phyloP scores from a whole-genome alignment of 2,329 filamentous ascomycete genomes.

The Cladosporium sp. region DNA sequence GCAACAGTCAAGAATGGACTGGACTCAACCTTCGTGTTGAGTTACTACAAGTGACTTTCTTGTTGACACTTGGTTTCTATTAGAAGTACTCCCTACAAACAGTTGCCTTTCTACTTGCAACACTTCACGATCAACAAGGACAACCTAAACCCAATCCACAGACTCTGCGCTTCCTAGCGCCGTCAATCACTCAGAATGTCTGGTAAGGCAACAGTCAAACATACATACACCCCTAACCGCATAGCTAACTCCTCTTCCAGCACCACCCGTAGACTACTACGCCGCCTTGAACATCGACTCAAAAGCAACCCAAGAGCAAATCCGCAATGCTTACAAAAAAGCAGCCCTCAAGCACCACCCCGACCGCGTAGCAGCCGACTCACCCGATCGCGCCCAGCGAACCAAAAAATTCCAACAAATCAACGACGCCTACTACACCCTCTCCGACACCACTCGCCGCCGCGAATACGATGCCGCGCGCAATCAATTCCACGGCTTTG shows the following conservation, averaged over 20 bases:
- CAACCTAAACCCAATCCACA: too few relatives aligned
- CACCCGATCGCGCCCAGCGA: constrained; percentile 72
- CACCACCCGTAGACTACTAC: constrained; percentile 34
- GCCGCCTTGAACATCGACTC: constrained; percentile 41
- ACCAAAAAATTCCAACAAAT: constrained; percentile 88
- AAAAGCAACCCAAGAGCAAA: constrained; percentile 72
- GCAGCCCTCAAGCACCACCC: constrained; percentile 83
- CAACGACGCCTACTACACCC: constrained; percentile 88
- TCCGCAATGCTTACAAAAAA: constrained; percentile 94
- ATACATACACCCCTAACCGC: background rate
- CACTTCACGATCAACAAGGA: too few relatives aligned
- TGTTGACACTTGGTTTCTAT: too few relatives aligned
- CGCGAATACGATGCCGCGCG: constrained; percentile 79
- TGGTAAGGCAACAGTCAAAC: constrained; percentile 11
- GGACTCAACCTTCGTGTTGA: too few relatives aligned
- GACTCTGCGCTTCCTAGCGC: background rate
- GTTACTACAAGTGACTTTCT: too few relatives aligned
- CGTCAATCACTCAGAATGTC: constrained; percentile 13
- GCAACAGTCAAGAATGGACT: too few relatives aligned
- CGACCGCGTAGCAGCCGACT: constrained; percentile 78
- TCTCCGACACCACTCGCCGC: constrained; percentile 72
- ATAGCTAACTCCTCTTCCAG: constrained; percentile 15
- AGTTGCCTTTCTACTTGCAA: too few relatives aligned
- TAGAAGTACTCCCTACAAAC: too few relatives aligned
- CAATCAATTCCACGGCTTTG: constrained; percentile 48